These are phyloP conservation scores for Cyphellophora europaea DNA, from an alignment of 2,329 filamentous ascomycete genomes.

Conservation along the genomic window DNA sequence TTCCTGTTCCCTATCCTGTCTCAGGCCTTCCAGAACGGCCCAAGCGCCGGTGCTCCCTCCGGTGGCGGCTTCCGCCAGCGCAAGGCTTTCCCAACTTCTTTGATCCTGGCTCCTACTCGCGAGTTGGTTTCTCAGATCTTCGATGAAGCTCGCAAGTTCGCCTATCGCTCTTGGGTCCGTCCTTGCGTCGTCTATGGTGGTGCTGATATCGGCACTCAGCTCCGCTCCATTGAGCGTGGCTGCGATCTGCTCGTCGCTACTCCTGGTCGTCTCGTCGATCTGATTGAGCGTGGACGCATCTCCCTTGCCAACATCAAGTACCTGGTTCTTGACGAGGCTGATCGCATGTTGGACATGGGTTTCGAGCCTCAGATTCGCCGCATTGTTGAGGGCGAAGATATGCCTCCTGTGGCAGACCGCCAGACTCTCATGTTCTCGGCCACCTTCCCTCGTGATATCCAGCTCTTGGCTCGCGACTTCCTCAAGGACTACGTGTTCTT, in stretches of 20 bases:
- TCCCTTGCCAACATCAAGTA: conserved; percentile 99
- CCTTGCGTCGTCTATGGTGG: conserved; percentile 98
- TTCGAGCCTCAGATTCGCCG: conserved; percentile 99
- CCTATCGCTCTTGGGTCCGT: conserved; percentile 97
- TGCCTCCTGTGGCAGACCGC: conserved; percentile 72
- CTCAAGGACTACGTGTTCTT: conserved; percentile 99
- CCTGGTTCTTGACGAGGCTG: conserved; percentile 92
- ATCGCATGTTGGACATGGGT: conserved; percentile 99
- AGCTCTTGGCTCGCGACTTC: conserved; percentile 98
- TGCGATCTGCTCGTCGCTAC: conserved; percentile 97
- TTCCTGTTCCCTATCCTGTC: conserved; percentile 98
- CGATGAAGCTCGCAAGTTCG: conserved; percentile 95
- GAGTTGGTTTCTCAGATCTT: conserved; percentile 98
- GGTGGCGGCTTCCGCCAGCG: conserved; percentile 79
- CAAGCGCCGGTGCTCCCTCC: conserved; percentile 58
- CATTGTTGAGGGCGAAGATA: conserved; percentile 97
- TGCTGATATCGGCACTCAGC: conserved; percentile 96
- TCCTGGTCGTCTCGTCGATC: conserved; percentile 90
- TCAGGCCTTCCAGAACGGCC: conserved; percentile 89
- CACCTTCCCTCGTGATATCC: conserved; percentile 97
- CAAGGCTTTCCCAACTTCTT: conserved; percentile 92
- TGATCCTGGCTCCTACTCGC: conserved; percentile 93
- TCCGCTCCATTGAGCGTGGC: conserved; percentile 94
- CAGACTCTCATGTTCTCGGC: conserved; percentile 99
- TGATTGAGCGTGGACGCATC: conserved; percentile 97